Base-by-base conservation (phyloP, 2,329 filamentous ascomycete genomes). In the Xylaria sp. region DNA sequence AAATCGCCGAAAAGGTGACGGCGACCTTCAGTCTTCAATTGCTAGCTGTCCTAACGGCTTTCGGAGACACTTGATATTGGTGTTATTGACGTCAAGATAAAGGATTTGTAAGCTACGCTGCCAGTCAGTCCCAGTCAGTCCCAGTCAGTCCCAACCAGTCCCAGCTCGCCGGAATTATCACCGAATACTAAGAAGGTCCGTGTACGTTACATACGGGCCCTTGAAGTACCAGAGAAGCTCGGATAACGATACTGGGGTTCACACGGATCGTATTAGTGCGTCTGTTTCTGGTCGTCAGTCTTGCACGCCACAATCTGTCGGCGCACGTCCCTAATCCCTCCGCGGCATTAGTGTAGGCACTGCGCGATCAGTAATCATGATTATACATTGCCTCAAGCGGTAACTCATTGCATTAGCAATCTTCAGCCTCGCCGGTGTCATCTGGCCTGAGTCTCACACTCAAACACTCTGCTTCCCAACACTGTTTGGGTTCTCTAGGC, bases 241-340 rank as follows among this genome's bases (percentile, higher is more conserved):
- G 15, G 21, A 25, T n/a, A 17, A 46, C 23, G 23, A 21, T 27
- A n/a, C 40, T 27, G 21, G 17, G 17, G 15, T 29, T 46, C 41
- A 46, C 11, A 46, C 40, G 21, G 37, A 17, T 19, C 23, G 38
- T 23, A 41, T 33, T 33, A 33, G 29, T 33, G n/a, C n/a, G 29
- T 33, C 11, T 6, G 29, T 11, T 33, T 11, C 13, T 23, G 17
- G n/a, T 23, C 10, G 4, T 43, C 21, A 43, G 19, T 43, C 38
- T 54, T 25, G 41, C 25, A 48, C 54, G 57, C 57, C 57, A 59
- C 57, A 48, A 59, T 48, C 41, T 48, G 57, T 43, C 41, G 49
- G 48, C 21, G 35, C 40, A 38, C 41, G 17, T 43, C 23, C 27
- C 38, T 46, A 15, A 7, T 48, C 10, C 44, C 27, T 23, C 25